Base-by-base conservation (phyloP, 2,329 filamentous ascomycete species). In the Ceratocystis eucalypticola region DNA sequence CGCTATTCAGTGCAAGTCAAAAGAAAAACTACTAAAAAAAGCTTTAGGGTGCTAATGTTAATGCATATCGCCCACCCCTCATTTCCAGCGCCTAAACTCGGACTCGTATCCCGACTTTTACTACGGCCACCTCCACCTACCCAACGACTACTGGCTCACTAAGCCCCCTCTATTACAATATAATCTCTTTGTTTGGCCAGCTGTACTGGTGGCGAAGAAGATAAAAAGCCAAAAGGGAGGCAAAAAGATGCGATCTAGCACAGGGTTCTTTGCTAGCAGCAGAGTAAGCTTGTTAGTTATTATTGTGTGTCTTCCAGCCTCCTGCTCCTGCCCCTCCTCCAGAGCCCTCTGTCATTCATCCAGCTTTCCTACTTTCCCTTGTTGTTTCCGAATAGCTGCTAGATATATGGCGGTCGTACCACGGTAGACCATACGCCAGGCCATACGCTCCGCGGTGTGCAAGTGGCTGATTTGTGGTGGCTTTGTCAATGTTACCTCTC, bases 261-360 rank as follows among this genome's bases (percentile, higher is more conserved):
- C 28, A 57, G 53, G 53, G 53, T 59, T 33, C 53, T 59, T 33
- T 59, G 53, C 28, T 22, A 20, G 20, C 37, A 41, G 10, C 37
- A 41, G 33, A 37, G 37, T 41, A 41, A 41, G 37, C 37, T 41
- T 22, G 50, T 20, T 33, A 6, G 53, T 33, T 59, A 12, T 33
- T 6, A 30, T n/a, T 33, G 15, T 37, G 53, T 59, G 53, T 59
- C 53, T 59, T 59, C 53, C 53, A 59, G 53, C 48, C 48, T 64
- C 48, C 20, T 28, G 62, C 20, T 55, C 45, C 45, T 48, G 17
- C 48, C 22, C 48, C 25, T 25, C 20, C 48, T 53, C 37, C 37
- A 41, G 37, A 41, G 48, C 22, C 33, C 53, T 66, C n/a, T 66
- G 10, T 30, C 20, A 44, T 25, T 7, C 48, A 53, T 12, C 48